These are phyloP conservation scores for Tricholoma bakamatsutake DNA, from an alignment of 768 basidiomycete species.

Conservation along the genomic window DNA sequence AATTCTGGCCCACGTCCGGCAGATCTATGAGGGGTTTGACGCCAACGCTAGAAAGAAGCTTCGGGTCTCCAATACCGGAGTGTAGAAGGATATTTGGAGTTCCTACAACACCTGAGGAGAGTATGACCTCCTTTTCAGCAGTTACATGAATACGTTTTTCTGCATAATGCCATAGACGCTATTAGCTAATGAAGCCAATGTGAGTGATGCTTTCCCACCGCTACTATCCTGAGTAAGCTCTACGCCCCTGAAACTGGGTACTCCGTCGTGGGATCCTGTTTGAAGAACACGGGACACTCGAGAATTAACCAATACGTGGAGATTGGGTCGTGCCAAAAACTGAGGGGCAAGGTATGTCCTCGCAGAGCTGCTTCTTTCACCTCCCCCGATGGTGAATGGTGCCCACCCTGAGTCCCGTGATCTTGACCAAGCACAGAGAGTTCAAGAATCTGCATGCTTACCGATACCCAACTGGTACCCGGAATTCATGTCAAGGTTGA, in stretches of 20 bases:
- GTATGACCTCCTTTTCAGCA: constrained; percentile 27
- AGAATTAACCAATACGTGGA: constrained; percentile 21
- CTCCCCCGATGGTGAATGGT: constrained; percentile 9
- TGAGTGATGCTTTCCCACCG: not conserved
- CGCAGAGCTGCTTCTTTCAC: constrained; percentile 15
- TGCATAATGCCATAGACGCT: not conserved
- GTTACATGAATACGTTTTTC: constrained; percentile 11
- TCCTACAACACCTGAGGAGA: constrained; percentile 26
- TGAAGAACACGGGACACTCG: constrained; percentile 18
- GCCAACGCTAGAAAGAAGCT: constrained; percentile 11
- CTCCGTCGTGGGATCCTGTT: not conserved
- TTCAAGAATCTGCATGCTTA: constrained; percentile 14
- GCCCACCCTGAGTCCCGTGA: constrained; percentile 12
- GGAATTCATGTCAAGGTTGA: constrained; percentile 36
- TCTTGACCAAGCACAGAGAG: constrained; percentile 10
- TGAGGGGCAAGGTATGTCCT: constrained; percentile 17
- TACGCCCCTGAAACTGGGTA: not conserved
- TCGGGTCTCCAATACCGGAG: constrained; percentile 24
- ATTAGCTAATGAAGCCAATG: not conserved
- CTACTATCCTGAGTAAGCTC: not conserved
- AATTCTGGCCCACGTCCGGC: constrained; percentile 25
- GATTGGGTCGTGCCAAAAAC: constrained; percentile 17
- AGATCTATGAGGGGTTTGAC: constrained; percentile 21
- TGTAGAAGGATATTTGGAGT: constrained; percentile 24
- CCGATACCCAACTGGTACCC: constrained; percentile 37